Evolutionary conservation across 768 basidiomycete species (phyloP), one percentile per base, ranked within the genome.

Genomic region (Podaxis sp.): DNA sequence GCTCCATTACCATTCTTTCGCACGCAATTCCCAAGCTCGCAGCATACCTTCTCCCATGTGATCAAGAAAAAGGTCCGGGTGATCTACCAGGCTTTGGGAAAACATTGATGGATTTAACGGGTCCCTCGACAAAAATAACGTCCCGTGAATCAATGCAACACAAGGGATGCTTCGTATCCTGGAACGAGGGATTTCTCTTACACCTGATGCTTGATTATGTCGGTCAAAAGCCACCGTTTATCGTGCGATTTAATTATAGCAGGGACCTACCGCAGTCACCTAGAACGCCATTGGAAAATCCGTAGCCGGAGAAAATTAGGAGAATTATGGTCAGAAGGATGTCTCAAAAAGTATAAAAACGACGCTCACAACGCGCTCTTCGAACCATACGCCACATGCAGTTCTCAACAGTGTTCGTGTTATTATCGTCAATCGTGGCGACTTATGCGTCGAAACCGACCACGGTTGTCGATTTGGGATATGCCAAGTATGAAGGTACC

Each of bases 401-500:
- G 47, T 11, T 14, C 18, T 48, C 47, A 48, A 11, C 13, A 21
- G 13, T 18, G 27, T 4, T 48, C 5, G 21, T 10, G 1, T 48
- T 23, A 2, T 11, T 25, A 1, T 27, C 23, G 11, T 48, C 25
- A 11, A 48, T 38, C 1, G 36, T 37, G 28, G 23, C n/a, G 7
- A 14, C 1, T 7, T 21, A 37, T 16, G 52, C 52, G 2, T 35
- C 52, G 10, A 16, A 16, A 23, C 7, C 32, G 18, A 37, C 35
- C 7, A 35, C 52, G 13, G 9, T 76, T 36, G 73, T 81, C 14
- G 71, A 81, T 58, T 69, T 82, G 11, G 80, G 80, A 1, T 79
- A 80, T 62, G 76, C 80, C 0, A 67, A 69, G 56, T 82, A 81
- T 59, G 72, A 77, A 67, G 81, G 80, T 1, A 55, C 66, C 0